Evolutionary conservation across 2,329 filamentous ascomycete species (phyloP), one percentile per base, ranked within the genome.

Genomic region (Clonostachys byssicola): DNA sequence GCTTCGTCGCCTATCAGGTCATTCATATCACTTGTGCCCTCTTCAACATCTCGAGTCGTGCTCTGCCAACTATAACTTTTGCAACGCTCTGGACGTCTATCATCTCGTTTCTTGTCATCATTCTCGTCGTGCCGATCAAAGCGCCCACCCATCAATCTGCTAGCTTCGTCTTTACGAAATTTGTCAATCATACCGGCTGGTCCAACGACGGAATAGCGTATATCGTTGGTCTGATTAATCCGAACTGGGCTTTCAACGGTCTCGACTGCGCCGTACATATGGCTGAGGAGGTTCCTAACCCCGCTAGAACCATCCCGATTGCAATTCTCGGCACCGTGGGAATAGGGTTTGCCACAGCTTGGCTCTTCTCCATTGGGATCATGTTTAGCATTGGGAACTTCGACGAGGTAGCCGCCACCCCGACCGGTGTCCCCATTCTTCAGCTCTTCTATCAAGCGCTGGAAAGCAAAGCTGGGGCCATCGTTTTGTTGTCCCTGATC

Each of bases 31-130:
- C 56, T 0, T 57, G 54, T 1, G 18, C 55, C 5, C 50, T 61
- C 16, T 56, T 57, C 0, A 55, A 48, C 18, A 56, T 61, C 12
- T 60, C 58, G 5, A 58, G 53, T 44, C 57, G 54, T 53, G 56
- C 54, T 43, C 23, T 50, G 5, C 56, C 56, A 23, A 56, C 55
- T 17, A 43, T 41, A 3, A 49, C 51, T 16, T 46, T 60, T 36
- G 56, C 60, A 44, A 49, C 36, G 13, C 36, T 38, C 13, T 38
- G 36, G 36, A 38, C 36, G 36, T 38, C 36, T 6, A 38, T 38
- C 36, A 13, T 38, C 16, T 38, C 36, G 6, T 38, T 38, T 38
- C 36, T 38, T 14, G 36, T 61, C 38, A 54, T 54, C 6, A 51
- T 62, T 9, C 56, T 62, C 38, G 56, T 56, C 41, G 56, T 58